Evolutionary conservation across 2,329 filamentous ascomycete genomes (phyloP).

Genomic region (Scopulariopsis brevicaulis): DNA sequence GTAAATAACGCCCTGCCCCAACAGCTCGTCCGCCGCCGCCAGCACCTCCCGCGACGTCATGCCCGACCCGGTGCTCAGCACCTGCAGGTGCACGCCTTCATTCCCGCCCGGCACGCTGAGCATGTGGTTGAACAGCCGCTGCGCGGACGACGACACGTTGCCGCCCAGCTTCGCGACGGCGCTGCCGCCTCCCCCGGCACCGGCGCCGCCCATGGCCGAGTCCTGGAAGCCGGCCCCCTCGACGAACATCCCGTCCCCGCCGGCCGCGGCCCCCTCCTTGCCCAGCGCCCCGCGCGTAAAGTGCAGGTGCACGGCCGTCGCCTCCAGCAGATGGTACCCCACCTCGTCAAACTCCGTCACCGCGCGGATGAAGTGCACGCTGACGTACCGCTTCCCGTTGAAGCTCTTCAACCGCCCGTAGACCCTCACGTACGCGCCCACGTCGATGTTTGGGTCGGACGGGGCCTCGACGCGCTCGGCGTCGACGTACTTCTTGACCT

Average conservation of each 20-base stretch:
- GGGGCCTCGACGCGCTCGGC: conserved; percentile 38
- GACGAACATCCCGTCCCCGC: conserved; percentile 44
- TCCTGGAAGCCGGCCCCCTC: conserved; percentile 26
- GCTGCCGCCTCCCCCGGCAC: conserved; percentile 18
- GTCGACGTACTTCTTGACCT: conserved; percentile 83
- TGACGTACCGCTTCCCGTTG: conserved; percentile 72
- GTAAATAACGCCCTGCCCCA: conserved; percentile 65
- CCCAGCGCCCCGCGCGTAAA: conserved; percentile 59
- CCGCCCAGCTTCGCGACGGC: conserved; percentile 20
- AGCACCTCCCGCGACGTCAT: conserved; percentile 61
- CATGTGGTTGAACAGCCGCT: conserved; percentile 62
- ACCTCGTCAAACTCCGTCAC: conserved; percentile 85
- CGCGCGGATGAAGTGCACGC: conserved; percentile 68
- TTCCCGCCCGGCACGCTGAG: conserved; percentile 57
- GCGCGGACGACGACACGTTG: conserved; percentile 45
- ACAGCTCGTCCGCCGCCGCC: conserved; percentile 71
- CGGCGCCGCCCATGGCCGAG: conserved; percentile 24
- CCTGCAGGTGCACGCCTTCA: conserved; percentile 74
- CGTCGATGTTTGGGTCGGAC: conserved; percentile 42
- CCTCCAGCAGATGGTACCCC: conserved; percentile 83
- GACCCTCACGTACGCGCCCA: conserved; percentile 74
- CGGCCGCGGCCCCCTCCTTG: conserved; percentile 24
- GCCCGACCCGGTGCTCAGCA: conserved; percentile 55
- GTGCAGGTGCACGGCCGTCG: conserved; percentile 77
- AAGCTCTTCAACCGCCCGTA: conserved; percentile 79